Evolutionary conservation across 73 alveolate genomes (phyloP).

Genomic region (Paramecium pentaurelia): DNA sequence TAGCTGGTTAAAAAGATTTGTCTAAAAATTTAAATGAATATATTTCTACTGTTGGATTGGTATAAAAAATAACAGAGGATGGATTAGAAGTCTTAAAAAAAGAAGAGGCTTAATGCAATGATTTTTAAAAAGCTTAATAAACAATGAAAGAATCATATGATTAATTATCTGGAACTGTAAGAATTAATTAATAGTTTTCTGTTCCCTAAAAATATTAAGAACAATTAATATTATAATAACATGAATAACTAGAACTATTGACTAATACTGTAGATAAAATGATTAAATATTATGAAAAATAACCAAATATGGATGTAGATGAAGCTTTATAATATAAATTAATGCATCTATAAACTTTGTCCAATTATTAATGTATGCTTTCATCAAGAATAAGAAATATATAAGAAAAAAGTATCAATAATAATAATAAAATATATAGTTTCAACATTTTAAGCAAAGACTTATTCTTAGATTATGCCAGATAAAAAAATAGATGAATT

Average conservation of each 20-base stretch:
- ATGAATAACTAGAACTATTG: neutral
- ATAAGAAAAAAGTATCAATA: neutral
- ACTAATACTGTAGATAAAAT: neutral
- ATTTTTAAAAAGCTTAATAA: neutral
- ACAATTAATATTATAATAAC: neutral
- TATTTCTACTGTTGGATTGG: neutral
- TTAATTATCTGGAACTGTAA: neutral
- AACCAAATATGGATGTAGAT: slow-evolving; percentile 10
- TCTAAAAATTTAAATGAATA: neutral
- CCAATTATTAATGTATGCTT: neutral
- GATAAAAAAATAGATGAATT: neutral
- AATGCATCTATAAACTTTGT: neutral
- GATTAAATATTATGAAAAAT: neutral
- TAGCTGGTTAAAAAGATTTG: neutral
- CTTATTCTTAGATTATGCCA: neutral
- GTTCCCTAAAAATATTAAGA: neutral
- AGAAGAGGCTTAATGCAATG: neutral
- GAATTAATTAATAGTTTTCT: neutral
- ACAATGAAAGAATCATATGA: neutral
- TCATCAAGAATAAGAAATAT: neutral
- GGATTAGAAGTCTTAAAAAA: neutral
- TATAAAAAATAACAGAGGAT: neutral
- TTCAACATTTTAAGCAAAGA: neutral
- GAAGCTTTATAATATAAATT: neutral
- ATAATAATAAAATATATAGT: neutral